Evolutionary conservation across 2,329 filamentous ascomycete genomes (phyloP).

Genomic region (Elsinoe fawcettii): DNA sequence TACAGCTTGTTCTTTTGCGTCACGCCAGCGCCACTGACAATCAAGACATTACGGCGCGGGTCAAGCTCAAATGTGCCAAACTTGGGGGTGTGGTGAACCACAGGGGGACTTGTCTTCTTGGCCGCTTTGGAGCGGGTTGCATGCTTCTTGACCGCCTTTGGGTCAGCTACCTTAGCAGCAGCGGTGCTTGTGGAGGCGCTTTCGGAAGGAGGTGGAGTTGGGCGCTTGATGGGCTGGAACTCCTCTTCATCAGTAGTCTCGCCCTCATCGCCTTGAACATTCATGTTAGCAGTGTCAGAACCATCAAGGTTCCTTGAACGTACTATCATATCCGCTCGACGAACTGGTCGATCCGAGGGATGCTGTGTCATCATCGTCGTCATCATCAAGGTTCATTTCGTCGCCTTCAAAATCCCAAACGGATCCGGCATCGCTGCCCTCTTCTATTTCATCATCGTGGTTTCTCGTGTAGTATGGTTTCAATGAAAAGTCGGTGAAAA

Average conservation of each 20-base stretch:
- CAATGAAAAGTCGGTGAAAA: slow-evolving; percentile 27
- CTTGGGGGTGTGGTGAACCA: slow-evolving; percentile 16
- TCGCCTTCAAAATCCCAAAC: slow-evolving; percentile 31
- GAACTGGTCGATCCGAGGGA: slow-evolving; percentile 22
- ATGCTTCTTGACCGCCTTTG: slow-evolving; percentile 11
- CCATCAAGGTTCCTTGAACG: slow-evolving; percentile 17
- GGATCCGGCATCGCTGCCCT: slow-evolving; percentile 27
- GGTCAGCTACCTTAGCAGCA: slow-evolving; percentile 4
- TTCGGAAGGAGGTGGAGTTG: slow-evolving; percentile 13
- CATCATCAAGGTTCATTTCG: slow-evolving; percentile 26
- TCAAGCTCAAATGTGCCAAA: slow-evolving; percentile 26
- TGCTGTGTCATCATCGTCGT: slow-evolving; percentile 26
- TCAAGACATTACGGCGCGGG: slow-evolving; percentile 19
- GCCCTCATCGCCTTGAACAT: slow-evolving; percentile 28
- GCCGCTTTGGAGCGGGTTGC: slow-evolving; percentile 14
- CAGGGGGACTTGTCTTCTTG: slow-evolving; percentile 15
- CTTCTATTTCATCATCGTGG: slow-evolving; percentile 23
- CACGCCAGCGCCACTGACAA: slow-evolving; percentile 18
- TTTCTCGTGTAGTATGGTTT: slow-evolving; percentile 21
- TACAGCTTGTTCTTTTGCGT: slow-evolving; percentile 18
- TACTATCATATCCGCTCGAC: slow-evolving; percentile 28
- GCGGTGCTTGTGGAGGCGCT: not conserved
- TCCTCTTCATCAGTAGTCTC: slow-evolving; percentile 30
- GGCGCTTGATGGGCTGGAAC: slow-evolving; percentile 10
- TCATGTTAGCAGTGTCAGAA: slow-evolving; percentile 23